Evolutionary conservation across 768 basidiomycete species (phyloP), one percentile per base, ranked within the genome.

Genomic region (Pisolithus albus): DNA sequence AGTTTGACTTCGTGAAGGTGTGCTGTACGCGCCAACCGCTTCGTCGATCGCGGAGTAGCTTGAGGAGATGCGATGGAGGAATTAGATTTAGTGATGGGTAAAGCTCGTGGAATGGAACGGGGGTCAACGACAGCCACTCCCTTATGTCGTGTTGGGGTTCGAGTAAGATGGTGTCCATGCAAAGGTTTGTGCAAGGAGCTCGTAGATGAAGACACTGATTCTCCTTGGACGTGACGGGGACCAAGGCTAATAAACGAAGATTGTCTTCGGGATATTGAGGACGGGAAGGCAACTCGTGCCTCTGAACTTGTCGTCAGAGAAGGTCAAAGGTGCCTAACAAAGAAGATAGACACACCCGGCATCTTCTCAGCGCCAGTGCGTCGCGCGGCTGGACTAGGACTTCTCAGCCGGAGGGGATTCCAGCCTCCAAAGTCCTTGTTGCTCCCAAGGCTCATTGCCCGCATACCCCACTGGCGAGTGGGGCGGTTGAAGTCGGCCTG

Each of bases 1-100:
- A 52, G 41, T 49, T 71, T 75, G 52, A 86, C 78, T 59, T 84
- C 81, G 55, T 88, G 86, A 43, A 87, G 57, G 70, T 88, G 86
- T 3, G 86, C 81, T 0, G 72, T 83, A 36, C 81, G 71, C 19
- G 84, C 84, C 77, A 81, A 83, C 36, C 74, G 74, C 54, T 75
- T 78, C 16, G 77, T 75, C 0, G 72, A 73, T 49, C 77, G 59
- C 4, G 9, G 49, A 0, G 51, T 53, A 4, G 41, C 19, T 8
- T 56, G 57, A 1, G 57, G 46, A 7, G 64, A 55, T 5, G 54
- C 50, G 0, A 56, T 61, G 15, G 61, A 64, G 16, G 64, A 65
- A 18, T 60, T 60, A 0, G 60, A 64, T 3, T 64, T 57, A 0
- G 54, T 5, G 10, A 65, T 42, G 11, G 61, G 47, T 34, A 56